Evolutionary conservation across 257 asterid species (phyloP).

Genomic region (Solanum corneliomulleri): DNA sequence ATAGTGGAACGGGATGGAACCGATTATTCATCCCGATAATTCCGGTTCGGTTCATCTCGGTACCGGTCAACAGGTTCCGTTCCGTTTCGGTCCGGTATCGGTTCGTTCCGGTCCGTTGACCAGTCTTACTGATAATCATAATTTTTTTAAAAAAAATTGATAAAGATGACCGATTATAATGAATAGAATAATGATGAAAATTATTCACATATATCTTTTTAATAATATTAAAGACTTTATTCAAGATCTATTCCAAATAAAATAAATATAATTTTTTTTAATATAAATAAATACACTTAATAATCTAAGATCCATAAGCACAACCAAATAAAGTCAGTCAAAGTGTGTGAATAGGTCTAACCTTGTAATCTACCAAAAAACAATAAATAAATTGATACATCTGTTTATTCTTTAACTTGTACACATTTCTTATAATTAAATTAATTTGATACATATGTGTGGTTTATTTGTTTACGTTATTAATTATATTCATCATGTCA

Average conservation of each 20-base stretch:
- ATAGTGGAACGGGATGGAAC: too few relatives aligned
- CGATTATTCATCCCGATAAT: too few relatives aligned
- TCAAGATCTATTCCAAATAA: background rate
- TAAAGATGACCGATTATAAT: background rate
- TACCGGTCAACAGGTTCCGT: too few relatives aligned
- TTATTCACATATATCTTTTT: background rate
- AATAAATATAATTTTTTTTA: background rate
- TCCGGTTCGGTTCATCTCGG: too few relatives aligned
- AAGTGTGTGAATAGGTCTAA: background rate
- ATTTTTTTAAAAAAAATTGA: background rate
- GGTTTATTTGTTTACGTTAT: background rate
- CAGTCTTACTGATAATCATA: background rate
- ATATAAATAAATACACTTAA: background rate
- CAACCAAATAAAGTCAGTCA: background rate
- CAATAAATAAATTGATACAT: background rate
- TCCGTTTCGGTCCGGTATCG: too few relatives aligned
- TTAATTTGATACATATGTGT: background rate
- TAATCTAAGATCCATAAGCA: background rate
- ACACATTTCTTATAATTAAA: background rate
- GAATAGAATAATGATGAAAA: background rate
- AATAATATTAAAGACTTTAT: background rate
- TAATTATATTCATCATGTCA: background rate
- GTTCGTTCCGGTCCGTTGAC: too few relatives aligned
- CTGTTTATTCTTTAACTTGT: background rate
- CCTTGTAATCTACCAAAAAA: background rate